Conservation (phyloP, 805 yeast genomes). For the Tetrapisispora phaffii region DNA sequence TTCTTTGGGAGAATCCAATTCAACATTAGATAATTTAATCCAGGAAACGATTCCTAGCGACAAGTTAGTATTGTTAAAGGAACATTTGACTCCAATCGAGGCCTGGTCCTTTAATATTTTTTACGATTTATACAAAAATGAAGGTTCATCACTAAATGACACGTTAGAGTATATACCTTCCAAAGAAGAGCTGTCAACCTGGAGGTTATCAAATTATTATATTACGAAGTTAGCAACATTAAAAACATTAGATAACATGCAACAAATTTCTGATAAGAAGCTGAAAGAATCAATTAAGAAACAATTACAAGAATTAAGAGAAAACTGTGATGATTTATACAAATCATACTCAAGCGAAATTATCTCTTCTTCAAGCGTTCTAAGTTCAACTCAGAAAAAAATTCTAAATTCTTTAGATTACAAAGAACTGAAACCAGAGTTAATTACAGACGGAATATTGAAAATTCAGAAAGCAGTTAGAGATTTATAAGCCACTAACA, state of each 20-base stretch:
- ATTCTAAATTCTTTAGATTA: conserved; percentile 8
- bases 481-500: conserved; percentile 7
- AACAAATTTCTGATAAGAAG: conserved; percentile 18
- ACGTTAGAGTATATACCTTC: background rate
- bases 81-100: conserved; percentile 8
- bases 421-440: background rate
- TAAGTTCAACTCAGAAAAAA: conserved; percentile 5
- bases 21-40: conserved; percentile 7
- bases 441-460: conserved; percentile 4
- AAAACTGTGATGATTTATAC: conserved; percentile 15
- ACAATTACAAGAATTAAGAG: conserved; percentile 14
- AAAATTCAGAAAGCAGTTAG: conserved; percentile 15
- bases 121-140: conserved; percentile 14
- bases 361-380: conserved; percentile 3
- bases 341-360: conserved; percentile 6
- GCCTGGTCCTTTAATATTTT: conserved; percentile 17
- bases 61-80: background rate
- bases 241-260: conserved; percentile 22
- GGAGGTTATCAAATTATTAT: conserved; percentile 20
- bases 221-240: conserved; percentile 17
- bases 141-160: conserved; percentile 6
- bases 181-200: conserved; percentile 4
- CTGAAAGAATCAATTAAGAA: conserved; percentile 13
- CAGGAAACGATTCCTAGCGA: background rate
- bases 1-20: conserved; percentile 8